A percentile compares a stretch with the other conserved stretches of the same genome.
phyloP scores from a whole-genome alignment of 2,329 filamentous ascomycete genomes.

The Penicillium glabrum region DNA sequence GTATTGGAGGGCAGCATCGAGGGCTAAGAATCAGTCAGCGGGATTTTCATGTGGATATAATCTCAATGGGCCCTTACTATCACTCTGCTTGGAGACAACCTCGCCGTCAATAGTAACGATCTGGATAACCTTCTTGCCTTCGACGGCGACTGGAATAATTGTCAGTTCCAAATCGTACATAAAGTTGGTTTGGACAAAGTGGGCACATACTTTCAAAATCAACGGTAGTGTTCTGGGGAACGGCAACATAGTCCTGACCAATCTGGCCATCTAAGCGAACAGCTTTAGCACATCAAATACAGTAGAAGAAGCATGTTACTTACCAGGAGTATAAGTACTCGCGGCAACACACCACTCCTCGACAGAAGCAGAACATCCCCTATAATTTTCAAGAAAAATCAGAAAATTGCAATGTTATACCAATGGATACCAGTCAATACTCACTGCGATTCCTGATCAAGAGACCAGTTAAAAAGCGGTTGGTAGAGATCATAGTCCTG shows the following conservation, averaged over 20 bases:
- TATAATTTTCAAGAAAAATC: neutral
- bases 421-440: neutral
- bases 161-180: neutral
- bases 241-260: conserved; percentile 16
- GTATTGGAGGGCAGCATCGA: conserved; percentile 15
- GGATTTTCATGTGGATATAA: neutral
- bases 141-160: conserved; percentile 6
- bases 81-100: conserved; percentile 16
- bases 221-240: conserved; percentile 10
- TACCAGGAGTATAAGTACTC: conserved; percentile 19
- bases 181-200: neutral
- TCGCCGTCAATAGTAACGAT: conserved; percentile 16
- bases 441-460: conserved; percentile 18
- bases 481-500: conserved; percentile 13
- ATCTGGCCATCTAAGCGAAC: conserved; percentile 8
- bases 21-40: conserved; percentile 2
- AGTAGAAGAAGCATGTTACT: neutral
- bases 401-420: neutral
- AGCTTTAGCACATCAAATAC: neutral
- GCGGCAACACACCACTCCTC: conserved; percentile 21
- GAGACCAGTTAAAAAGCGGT: conserved; percentile 20
- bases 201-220: conserved; percentile 17
- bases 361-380: conserved; percentile 13
- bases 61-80: conserved; percentile 6
- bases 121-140: conserved; percentile 15